A percentile compares a stretch with the other conserved stretches of the same genome.
Evolutionary conservation across 140 eudicot species (phyloP).

Genomic region (Cichorium intybus): DNA sequence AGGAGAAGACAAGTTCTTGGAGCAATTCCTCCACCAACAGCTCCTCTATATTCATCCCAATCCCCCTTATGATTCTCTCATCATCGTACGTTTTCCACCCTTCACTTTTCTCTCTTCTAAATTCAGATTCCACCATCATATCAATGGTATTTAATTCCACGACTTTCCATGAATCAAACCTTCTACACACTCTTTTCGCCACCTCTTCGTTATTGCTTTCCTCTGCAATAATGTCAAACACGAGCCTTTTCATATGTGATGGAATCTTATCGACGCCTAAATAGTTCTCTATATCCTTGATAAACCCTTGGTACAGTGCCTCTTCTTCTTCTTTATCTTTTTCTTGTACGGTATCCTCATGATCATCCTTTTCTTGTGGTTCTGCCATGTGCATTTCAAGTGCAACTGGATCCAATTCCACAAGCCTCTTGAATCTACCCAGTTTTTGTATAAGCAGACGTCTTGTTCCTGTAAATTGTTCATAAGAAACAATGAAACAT

Average conservation of each 20-base stretch:
- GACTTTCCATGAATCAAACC: conserved; percentile 48
- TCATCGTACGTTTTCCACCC: conserved; percentile 45
- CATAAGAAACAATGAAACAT: background rate
- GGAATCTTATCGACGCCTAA: conserved; percentile 24
- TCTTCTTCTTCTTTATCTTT: conserved; percentile 10
- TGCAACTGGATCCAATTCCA: conserved; percentile 56
- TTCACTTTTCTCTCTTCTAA: conserved; percentile 29
- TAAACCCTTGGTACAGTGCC: background rate
- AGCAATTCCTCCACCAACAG: conserved; percentile 41
- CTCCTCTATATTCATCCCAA: conserved; percentile 40
- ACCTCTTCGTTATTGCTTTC: conserved; percentile 24
- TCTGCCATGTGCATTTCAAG: conserved; percentile 56
- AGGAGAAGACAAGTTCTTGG: conserved; percentile 14
- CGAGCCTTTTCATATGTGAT: conserved; percentile 37
- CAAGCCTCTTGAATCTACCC: conserved; percentile 51
- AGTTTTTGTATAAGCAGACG: conserved; percentile 51
- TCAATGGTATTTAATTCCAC: conserved; percentile 56
- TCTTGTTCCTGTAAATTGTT: conserved; percentile 43
- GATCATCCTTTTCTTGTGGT: conserved; percentile 18
- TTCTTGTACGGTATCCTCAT: background rate
- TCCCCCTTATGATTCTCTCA: conserved; percentile 25
- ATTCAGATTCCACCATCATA: conserved; percentile 62
- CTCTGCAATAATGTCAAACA: conserved; percentile 43
- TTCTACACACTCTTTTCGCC: conserved; percentile 38
- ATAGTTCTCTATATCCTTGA: conserved; percentile 17